These are phyloP conservation scores for Striga asiatica DNA, from an alignment of 257 asterid species.

Conservation along the genomic window DNA sequence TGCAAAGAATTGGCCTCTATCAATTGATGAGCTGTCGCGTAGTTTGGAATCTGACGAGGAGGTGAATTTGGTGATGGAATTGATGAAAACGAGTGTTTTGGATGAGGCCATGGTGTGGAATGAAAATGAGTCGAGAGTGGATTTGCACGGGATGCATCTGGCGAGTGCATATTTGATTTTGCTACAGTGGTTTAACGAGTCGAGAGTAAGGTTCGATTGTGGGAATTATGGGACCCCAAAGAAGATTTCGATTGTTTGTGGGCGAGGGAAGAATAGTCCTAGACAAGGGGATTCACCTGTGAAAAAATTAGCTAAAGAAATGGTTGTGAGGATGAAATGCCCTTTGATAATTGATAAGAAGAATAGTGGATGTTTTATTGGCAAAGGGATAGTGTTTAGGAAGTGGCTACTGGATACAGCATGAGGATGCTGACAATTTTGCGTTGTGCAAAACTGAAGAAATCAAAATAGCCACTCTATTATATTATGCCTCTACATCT, in stretches of 20 bases:
- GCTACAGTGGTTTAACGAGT: slow-evolving; percentile 66
- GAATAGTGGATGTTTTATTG: slow-evolving; percentile 64
- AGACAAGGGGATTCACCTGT: slow-evolving; percentile 72
- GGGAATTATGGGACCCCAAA: slow-evolving; percentile 27
- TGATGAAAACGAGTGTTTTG: slow-evolving; percentile 36
- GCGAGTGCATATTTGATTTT: slow-evolving; percentile 53
- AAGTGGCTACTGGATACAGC: slow-evolving; percentile 66
- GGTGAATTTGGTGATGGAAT: slow-evolving; percentile 37
- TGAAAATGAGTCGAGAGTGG: slow-evolving; percentile 55
- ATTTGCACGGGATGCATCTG: slow-evolving; percentile 89
- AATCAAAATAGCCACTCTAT: no score
- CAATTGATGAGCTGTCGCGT: slow-evolving; percentile 36
- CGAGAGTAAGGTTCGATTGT: slow-evolving; percentile 24
- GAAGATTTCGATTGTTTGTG: slow-evolving; percentile 58
- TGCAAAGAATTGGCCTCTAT: slow-evolving; percentile 39
- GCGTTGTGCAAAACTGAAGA: background rate
- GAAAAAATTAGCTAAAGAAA: slow-evolving; percentile 47
- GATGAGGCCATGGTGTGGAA: slow-evolving; percentile 49
- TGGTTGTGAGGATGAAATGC: slow-evolving; percentile 38
- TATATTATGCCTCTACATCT: no score
- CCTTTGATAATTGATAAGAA: slow-evolving; percentile 74
- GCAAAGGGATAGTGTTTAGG: slow-evolving; percentile 54
- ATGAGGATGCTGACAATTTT: slow-evolving; percentile 10
- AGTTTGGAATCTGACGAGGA: slow-evolving; percentile 32
- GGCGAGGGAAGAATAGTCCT: slow-evolving; percentile 68